A percentile compares a stretch with the other conserved stretches of the same genome.
These are phyloP conservation scores for Jamesozyma jinghongensis DNA, from an alignment of 805 yeast species.

Conservation along the genomic window DNA sequence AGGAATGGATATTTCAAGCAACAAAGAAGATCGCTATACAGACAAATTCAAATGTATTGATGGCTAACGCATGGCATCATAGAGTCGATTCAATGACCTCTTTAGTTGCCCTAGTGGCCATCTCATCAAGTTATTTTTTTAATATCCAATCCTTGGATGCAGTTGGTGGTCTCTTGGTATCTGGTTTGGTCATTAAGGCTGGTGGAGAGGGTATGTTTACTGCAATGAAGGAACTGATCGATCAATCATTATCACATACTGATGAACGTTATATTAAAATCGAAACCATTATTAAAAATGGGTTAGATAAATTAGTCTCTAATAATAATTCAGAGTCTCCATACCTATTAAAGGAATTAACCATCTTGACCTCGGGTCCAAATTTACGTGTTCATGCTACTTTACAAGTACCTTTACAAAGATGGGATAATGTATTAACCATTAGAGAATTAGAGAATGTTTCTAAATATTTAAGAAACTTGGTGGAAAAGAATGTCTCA, in stretches of 20 bases:
- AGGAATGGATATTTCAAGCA: conserved; percentile 80
- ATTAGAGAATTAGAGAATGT: conserved; percentile 37
- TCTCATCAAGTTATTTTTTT: conserved; percentile 73
- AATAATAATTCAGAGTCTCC: conserved; percentile 35
- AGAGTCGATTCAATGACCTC: conserved; percentile 91
- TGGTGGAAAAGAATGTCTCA: conserved; percentile 33
- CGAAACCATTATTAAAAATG: conserved; percentile 33
- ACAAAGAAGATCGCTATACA: conserved; percentile 72
- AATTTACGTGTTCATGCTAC: conserved; percentile 34
- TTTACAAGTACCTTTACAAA: conserved; percentile 36
- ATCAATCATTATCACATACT: conserved; percentile 48
- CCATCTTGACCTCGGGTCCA: conserved; percentile 51
- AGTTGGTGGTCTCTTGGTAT: conserved; percentile 82
- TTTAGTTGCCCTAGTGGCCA: conserved; percentile 79
- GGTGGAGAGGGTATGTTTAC: conserved; percentile 67
- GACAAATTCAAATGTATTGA: conserved; percentile 77
- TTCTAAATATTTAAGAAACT: conserved; percentile 29
- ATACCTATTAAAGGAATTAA: conserved; percentile 34
- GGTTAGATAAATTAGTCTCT: conserved; percentile 30
- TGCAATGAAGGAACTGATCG: conserved; percentile 70
- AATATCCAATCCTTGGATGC: conserved; percentile 82
- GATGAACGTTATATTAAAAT: conserved; percentile 43
- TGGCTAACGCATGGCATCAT: conserved; percentile 99
- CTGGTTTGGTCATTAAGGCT: conserved; percentile 71
- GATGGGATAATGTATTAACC: conserved; percentile 37